These are phyloP conservation scores for Schoenoplectus tabernaemontani DNA, from an alignment of 202 grass and related monocot species.

Conservation along the genomic window DNA sequence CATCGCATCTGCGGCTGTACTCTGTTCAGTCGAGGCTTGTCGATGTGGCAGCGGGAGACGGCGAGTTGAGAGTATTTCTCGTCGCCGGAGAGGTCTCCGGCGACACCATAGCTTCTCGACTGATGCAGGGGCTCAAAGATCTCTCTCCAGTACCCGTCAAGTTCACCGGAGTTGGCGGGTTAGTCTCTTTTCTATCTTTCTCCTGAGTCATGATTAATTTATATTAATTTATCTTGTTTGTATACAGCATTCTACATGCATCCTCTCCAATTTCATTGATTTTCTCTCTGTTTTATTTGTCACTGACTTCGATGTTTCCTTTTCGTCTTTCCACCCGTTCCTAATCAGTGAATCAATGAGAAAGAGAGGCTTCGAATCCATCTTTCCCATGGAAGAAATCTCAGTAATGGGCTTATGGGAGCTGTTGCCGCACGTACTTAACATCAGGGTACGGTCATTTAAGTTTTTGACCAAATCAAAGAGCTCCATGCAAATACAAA, in stretches of 20 bases:
- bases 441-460: slow-evolving; percentile 47
- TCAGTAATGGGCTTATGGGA: slow-evolving; percentile 97
- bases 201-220: background rate
- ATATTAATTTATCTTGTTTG: background rate
- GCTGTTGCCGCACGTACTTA: slow-evolving; percentile 65
- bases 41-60: slow-evolving; percentile 54
- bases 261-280: background rate
- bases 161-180: slow-evolving; percentile 88
- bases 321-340: background rate
- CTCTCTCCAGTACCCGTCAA: slow-evolving; percentile 67
- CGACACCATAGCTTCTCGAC: slow-evolving; percentile 64
- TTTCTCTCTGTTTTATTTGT: background rate
- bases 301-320: background rate
- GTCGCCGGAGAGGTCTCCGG: slow-evolving; percentile 94
- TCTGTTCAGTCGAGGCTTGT: slow-evolving; percentile 31
- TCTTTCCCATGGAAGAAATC: slow-evolving; percentile 97
- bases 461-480: background rate
- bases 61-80: slow-evolving; percentile 81
- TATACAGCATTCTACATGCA: background rate
- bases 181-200: slow-evolving; percentile 4
- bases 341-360: slow-evolving; percentile 54
- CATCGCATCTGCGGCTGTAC: background rate
- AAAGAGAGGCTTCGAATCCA: slow-evolving; percentile 59
- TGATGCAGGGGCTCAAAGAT: slow-evolving; percentile 64
- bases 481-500: background rate